Percentiles rank a stretch among this genome's conserved stretches.
Evolutionary conservation across 106 monocot genomes (phyloP).

Genomic region (Narthecium ossifragum): DNA sequence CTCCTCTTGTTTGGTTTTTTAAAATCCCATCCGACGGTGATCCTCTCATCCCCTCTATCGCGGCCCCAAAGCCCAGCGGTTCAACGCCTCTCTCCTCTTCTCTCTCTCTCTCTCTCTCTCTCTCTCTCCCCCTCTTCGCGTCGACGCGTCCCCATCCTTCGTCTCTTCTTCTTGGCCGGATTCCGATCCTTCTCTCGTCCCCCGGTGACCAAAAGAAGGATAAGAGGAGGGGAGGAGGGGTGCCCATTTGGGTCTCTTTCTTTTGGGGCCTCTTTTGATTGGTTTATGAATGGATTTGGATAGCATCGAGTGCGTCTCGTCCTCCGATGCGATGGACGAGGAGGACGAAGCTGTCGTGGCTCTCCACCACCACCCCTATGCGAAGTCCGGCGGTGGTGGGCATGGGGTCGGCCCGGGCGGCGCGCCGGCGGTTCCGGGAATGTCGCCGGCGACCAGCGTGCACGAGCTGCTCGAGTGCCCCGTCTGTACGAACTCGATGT

Average conservation of each 20-base stretch:
- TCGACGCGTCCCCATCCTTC: no score
- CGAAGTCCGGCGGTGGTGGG: slow-evolving; percentile 24
- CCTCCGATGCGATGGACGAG: slow-evolving; percentile 42
- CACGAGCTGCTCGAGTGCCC: slow-evolving; percentile 77
- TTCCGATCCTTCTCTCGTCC: background rate
- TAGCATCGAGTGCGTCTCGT: slow-evolving; percentile 58
- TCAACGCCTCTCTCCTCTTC: background rate
- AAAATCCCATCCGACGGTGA: no score
- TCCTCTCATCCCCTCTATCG: background rate
- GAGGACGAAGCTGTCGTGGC: slow-evolving; percentile 27
- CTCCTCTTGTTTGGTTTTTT: no score
- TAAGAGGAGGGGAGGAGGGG: background rate
- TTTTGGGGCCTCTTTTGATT: background rate
- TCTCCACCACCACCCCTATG: slow-evolving; percentile 13
- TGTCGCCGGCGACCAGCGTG: slow-evolving; percentile 46
- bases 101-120: background rate
- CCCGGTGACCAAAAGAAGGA: no score
- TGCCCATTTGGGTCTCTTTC: background rate
- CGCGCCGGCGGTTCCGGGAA: slow-evolving; percentile 11
- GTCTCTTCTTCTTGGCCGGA: no score
- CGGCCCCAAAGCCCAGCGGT: no score
- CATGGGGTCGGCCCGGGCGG: slow-evolving; percentile 6
- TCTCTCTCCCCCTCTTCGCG: background rate
- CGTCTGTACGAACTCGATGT: slow-evolving; percentile 84
- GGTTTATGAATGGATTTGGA: slow-evolving; percentile 42